A percentile compares a stretch with the other conserved stretches of the same genome.
Evolutionary conservation across 2,329 filamentous ascomycete species (phyloP).

Genomic region (Westerdykella aurantiaca): DNA sequence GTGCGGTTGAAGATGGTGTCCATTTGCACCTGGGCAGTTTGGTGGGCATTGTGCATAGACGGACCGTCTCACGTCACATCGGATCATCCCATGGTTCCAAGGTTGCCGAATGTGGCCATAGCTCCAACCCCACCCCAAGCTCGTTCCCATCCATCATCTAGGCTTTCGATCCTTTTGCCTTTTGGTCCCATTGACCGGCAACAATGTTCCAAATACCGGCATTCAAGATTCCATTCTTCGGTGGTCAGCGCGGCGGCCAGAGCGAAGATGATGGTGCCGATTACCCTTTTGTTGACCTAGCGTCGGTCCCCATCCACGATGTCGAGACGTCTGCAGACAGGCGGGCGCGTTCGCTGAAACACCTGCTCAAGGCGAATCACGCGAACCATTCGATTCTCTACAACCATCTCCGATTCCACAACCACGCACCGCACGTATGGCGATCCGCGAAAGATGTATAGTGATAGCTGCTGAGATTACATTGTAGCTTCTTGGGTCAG

Average conservation of each 20-base stretch:
- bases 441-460: conserved; percentile 10
- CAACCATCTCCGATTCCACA: conserved; percentile 68
- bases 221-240: conserved; percentile 14
- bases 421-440: conserved; percentile 70
- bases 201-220: conserved; percentile 15
- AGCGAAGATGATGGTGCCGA: not conserved
- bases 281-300: conserved; percentile 45
- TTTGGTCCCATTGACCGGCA: not conserved
- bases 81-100: not conserved
- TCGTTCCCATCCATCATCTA: not conserved
- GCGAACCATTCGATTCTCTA: conserved; percentile 81
- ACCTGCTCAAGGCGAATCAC: conserved; percentile 87
- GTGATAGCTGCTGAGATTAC: conserved; percentile 27
- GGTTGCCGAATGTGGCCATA: not conserved
- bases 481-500: conserved; percentile 64
- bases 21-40: not conserved
- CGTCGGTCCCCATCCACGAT: conserved; percentile 67
- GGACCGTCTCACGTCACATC: not conserved
- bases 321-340: conserved; percentile 77
- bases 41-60: not conserved
- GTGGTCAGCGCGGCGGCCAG: not conserved
- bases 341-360: conserved; percentile 75
- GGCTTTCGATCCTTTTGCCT: not conserved
- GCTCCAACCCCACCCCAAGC: not conserved
- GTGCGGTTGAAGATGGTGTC: not conserved